Conservation (phyloP, 2,329 filamentous ascomycete species). For the Aureobasidium sp. region DNA sequence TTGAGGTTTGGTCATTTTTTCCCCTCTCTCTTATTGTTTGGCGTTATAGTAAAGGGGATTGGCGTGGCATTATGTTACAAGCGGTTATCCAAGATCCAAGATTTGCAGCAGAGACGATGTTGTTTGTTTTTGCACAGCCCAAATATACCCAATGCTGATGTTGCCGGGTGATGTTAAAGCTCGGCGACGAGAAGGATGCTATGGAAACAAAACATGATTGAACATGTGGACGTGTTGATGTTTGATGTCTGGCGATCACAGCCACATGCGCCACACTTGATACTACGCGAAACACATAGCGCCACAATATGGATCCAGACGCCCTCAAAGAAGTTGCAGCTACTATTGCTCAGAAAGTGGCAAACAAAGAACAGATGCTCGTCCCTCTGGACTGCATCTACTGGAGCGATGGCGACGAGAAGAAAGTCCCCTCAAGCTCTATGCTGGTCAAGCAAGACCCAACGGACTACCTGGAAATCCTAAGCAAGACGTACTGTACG, state of each 20-base stretch:
- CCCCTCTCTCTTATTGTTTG: no score
- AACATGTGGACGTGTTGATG: background rate
- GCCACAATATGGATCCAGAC: background rate
- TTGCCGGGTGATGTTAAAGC: background rate
- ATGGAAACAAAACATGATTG: background rate
- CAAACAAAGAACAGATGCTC: background rate
- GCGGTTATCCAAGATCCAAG: no score
- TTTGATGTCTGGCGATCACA: background rate
- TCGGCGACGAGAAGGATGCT: background rate
- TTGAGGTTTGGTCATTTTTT: no score
- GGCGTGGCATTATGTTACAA: no score
- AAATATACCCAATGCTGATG: background rate
- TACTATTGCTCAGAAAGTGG: background rate
- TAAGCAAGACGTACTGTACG: conserved; percentile 3
- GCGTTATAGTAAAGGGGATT: no score
- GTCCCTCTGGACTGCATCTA: background rate
- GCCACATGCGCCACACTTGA: background rate
- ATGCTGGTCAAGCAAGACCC: background rate
- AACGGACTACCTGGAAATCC: background rate
- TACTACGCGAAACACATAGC: background rate
- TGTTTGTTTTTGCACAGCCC: background rate
- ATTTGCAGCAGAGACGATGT: background rate
- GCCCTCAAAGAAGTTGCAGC: background rate
- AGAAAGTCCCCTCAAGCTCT: background rate
- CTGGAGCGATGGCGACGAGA: background rate